These are phyloP conservation scores for Dendrobium huoshanense DNA, from an alignment of 106 monocot species.

Conservation along the genomic window DNA sequence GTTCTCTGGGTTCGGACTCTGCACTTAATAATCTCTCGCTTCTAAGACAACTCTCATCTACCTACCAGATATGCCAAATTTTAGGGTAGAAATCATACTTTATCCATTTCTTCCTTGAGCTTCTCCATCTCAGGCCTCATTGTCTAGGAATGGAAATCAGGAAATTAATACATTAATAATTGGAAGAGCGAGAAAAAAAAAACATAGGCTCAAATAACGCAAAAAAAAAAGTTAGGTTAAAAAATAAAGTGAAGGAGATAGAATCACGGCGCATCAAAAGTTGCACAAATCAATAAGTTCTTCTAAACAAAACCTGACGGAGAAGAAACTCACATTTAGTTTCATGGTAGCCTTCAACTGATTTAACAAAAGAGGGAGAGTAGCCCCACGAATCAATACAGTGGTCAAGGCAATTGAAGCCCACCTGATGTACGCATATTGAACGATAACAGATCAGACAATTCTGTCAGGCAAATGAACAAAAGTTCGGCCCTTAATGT, in stretches of 20 bases:
- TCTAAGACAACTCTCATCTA: neutral
- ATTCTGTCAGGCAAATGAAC: neutral
- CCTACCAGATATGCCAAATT: neutral
- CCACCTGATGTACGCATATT: constrained; percentile 50
- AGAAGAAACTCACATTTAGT: constrained; percentile 42
- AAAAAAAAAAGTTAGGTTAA: neutral
- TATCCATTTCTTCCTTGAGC: constrained; percentile 18
- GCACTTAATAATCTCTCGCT: too few relatives aligned
- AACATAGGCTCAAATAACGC: neutral
- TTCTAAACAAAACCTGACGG: neutral
- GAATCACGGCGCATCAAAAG: neutral
- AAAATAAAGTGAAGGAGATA: neutral
- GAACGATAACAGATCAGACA: neutral
- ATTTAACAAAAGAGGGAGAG: constrained; percentile 59
- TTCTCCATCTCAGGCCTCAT: constrained; percentile 25
- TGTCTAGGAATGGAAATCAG: constrained; percentile 6
- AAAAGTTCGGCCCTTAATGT: neutral
- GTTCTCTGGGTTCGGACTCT: too few relatives aligned
- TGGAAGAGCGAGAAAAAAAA: neutral
- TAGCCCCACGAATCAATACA: constrained; percentile 58
- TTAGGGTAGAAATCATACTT: constrained; percentile 9
- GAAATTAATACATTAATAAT: neutral
- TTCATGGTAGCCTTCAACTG: constrained; percentile 71
- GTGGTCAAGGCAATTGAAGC: constrained; percentile 75
- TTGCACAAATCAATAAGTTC: neutral